Percentiles rank a stretch among this genome's conserved stretches.
Evolutionary conservation across 208 protist genomes (phyloP).

Genomic region (Acanthamoeba healyi): DNA sequence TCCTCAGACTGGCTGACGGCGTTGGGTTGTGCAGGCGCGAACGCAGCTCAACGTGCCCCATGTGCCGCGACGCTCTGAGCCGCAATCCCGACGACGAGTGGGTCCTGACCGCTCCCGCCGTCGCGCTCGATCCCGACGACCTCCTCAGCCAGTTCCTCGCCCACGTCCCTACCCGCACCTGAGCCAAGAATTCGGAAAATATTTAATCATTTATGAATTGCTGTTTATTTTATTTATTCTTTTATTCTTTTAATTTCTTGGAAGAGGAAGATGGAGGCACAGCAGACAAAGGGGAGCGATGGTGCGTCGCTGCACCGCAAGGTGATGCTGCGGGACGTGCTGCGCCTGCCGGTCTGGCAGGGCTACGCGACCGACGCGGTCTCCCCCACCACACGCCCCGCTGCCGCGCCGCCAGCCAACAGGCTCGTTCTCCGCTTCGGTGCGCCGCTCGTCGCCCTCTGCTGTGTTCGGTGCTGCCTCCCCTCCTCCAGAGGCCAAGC

Average conservation of each 20-base stretch:
- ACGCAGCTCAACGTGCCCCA: not conserved
- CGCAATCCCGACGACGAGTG: conserved; percentile 32
- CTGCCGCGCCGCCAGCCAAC: not conserved
- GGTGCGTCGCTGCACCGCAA: not conserved
- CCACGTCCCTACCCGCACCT: not conserved
- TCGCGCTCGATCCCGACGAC: not conserved
- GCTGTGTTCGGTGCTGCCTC: not conserved
- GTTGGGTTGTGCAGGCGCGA: not conserved
- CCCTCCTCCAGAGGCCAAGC: not conserved
- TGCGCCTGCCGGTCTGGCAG: not conserved
- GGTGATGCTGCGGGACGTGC: not conserved
- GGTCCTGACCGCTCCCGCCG: not conserved
- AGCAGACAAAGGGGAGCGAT: not conserved
- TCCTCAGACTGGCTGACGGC: too few relatives aligned
- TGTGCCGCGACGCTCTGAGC: not conserved
- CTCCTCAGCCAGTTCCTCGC: conserved; percentile 5
- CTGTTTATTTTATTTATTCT: not conserved
- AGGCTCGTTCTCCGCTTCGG: not conserved
- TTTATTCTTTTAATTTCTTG: not conserved
- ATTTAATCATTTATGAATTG: not conserved
- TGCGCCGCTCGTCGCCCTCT: not conserved
- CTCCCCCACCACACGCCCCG: not conserved
- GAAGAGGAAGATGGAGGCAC: not conserved
- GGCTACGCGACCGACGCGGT: not conserved
- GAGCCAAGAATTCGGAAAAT: not conserved